Evolutionary conservation across 805 yeast genomes (phyloP).

Genomic region (Saccharomyces paradoxus): DNA sequence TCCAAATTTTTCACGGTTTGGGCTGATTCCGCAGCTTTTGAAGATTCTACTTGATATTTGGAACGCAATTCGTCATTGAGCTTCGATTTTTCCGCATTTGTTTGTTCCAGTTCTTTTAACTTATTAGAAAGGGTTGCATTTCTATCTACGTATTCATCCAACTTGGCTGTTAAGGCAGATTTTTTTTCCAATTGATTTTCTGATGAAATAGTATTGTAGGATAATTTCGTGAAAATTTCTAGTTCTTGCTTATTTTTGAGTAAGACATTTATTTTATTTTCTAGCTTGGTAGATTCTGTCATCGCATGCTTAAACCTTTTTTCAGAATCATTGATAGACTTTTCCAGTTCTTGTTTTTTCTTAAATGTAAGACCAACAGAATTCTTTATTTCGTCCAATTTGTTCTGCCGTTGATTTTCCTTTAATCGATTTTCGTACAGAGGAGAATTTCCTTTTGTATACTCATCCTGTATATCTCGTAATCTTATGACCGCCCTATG

Average conservation of each 20-base stretch:
- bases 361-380: conserved; percentile 38
- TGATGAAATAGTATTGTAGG: conserved; percentile 5
- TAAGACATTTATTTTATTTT: conserved; percentile 7
- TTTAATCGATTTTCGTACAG: conserved; percentile 26
- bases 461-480: conserved; percentile 22
- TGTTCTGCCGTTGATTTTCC: conserved; percentile 35
- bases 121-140: neutral
- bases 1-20: conserved; percentile 20
- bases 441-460: conserved; percentile 12
- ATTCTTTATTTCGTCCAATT: conserved; percentile 34
- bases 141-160: neutral
- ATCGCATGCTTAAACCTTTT: conserved; percentile 19
- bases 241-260: conserved; percentile 7
- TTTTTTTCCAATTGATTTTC: conserved; percentile 4
- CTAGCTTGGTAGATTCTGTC: conserved; percentile 14
- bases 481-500: conserved; percentile 32
- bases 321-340: conserved; percentile 16
- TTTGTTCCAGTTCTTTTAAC: conserved; percentile 46
- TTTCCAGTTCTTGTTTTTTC: conserved; percentile 20
- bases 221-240: conserved; percentile 4
- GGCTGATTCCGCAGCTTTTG: conserved; percentile 41
- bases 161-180: conserved; percentile 8
- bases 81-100: conserved; percentile 30
- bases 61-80: conserved; percentile 31
- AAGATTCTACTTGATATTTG: conserved; percentile 39